Evolutionary conservation across 306 rosid species (phyloP).

Genomic region (Herpetospermum pedunculosum): DNA sequence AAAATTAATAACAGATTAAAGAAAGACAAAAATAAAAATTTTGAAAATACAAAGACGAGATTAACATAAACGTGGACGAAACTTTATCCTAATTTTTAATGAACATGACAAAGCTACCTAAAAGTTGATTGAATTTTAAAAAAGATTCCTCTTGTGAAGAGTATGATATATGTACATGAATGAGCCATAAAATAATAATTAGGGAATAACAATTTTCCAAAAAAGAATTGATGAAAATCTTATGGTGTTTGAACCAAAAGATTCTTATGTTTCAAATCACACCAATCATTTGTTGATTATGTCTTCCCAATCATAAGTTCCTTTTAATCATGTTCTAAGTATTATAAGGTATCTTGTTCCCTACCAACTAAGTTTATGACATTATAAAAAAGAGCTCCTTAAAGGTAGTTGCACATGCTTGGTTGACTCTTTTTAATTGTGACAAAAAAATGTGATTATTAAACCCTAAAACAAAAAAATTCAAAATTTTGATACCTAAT

Average conservation of each 20-base stretch:
- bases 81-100: not conserved
- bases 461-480: not conserved
- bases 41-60: not conserved
- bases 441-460: not conserved
- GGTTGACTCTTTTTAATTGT: not conserved
- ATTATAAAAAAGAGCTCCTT: not conserved
- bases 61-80: not conserved
- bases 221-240: not conserved
- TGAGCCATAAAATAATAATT: not conserved
- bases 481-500: not conserved
- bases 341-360: not conserved
- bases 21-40: too few species aligned
- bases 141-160: not conserved
- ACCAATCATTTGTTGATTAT: not conserved
- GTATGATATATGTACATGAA: not conserved
- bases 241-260: not conserved
- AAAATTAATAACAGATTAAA: too few species aligned
- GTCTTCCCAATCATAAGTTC: not conserved
- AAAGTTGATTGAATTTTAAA: not conserved
- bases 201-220: not conserved
- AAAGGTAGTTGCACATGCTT: slow-evolving; percentile 3
- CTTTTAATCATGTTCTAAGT: not conserved
- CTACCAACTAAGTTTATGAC: not conserved
- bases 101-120: not conserved
- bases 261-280: not conserved